Conservation (phyloP, 345 rosid species). For the Eutrema japonicum region DNA sequence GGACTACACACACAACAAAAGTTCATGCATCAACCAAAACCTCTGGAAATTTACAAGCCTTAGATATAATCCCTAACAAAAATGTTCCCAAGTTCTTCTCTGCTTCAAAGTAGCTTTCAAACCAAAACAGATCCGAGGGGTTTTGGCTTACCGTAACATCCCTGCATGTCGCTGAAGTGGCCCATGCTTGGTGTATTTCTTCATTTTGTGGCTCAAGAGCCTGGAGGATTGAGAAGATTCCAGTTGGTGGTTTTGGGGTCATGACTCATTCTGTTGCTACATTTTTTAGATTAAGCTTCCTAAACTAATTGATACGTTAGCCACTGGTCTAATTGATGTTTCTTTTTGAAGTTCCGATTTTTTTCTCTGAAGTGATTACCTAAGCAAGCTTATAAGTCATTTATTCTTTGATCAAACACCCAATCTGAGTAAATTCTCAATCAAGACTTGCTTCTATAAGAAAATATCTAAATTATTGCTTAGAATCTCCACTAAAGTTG, state of each 20-base stretch:
- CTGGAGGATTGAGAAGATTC: background rate
- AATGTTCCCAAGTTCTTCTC: background rate
- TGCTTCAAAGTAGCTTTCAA: background rate
- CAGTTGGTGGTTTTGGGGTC: background rate
- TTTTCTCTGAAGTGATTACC: background rate
- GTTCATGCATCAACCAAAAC: background rate
- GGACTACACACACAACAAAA: background rate
- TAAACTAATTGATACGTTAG: background rate
- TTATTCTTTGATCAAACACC: slow-evolving; percentile 4
- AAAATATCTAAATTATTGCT: background rate
- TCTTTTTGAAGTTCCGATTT: background rate
- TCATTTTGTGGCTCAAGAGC: background rate
- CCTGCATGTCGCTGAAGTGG: background rate
- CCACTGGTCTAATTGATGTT: background rate
- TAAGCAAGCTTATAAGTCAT: background rate
- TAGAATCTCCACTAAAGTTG: slow-evolving; percentile 5
- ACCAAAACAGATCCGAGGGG: background rate
- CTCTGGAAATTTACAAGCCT: background rate
- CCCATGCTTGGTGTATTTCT: background rate
- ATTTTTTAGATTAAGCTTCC: slow-evolving; percentile 8
- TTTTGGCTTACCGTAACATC: background rate
- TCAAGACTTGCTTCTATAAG: slow-evolving; percentile 13
- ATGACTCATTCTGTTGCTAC: background rate
- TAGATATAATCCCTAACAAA: background rate
- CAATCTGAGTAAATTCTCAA: slow-evolving; percentile 11